Evolutionary conservation across 1,284 basidiomycete genomes (phyloP).

Genomic region (Cystobasidium slooffiae): DNA sequence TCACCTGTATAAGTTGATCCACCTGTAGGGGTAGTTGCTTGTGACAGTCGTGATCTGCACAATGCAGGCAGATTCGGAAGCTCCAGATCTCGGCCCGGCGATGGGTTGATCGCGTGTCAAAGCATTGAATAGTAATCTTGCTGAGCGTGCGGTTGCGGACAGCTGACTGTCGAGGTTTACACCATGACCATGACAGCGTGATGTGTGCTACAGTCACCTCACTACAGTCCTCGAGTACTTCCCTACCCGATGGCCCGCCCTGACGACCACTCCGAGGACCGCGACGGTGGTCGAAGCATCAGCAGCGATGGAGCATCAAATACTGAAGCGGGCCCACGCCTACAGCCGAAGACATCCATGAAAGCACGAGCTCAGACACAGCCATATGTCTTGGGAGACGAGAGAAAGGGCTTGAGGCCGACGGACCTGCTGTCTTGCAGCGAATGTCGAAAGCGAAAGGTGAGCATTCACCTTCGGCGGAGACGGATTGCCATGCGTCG

Average conservation of each 20-base stretch:
- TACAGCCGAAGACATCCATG: neutral
- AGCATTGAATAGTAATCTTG: no score
- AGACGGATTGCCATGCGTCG: no score
- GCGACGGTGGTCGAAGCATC: neutral
- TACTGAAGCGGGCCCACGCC: neutral
- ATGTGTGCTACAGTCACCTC: no score
- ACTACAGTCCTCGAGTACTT: neutral
- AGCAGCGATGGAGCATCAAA: neutral
- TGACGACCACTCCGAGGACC: neutral
- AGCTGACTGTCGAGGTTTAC: no score
- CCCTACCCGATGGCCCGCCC: neutral
- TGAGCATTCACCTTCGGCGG: neutral
- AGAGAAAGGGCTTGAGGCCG: neutral
- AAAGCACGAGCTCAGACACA: neutral
- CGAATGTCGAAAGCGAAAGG: constrained; percentile 10
- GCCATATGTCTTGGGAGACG: neutral
- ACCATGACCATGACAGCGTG: no score
- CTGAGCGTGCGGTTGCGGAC: no score
- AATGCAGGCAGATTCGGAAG: no score
- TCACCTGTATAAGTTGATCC: no score
- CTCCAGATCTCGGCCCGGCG: no score
- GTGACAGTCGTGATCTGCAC: no score
- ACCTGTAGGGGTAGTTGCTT: no score
- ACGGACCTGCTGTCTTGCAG: constrained; percentile 2
- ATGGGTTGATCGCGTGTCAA: no score